phyloP scores from a whole-genome alignment of 768 basidiomycete genomes.

The Leucocoprinus sp. region DNA sequence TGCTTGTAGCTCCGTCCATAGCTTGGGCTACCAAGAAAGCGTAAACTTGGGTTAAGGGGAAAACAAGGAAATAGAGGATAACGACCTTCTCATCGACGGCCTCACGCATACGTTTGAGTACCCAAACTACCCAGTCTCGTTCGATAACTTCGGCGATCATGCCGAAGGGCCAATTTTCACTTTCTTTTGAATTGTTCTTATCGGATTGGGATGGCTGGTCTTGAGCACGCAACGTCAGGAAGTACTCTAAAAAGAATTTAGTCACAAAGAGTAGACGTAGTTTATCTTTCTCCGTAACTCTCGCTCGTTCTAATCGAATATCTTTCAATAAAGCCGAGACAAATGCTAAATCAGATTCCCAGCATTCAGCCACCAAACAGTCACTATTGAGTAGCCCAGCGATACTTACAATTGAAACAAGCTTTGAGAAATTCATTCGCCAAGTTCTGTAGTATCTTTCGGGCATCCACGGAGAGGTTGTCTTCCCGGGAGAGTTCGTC shows the following conservation, averaged over 20 bases:
- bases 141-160: conserved; percentile 82
- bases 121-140: conserved; percentile 83
- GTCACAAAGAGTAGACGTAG: conserved; percentile 80
- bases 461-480: conserved; percentile 58
- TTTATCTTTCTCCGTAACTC: conserved; percentile 93
- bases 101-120: conserved; percentile 79
- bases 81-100: conserved; percentile 87
- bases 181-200: conserved; percentile 15
- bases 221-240: conserved; percentile 47
- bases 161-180: conserved; percentile 52
- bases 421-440: conserved; percentile 69
- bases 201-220: conserved; percentile 20
- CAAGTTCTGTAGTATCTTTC: conserved; percentile 54
- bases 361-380: conserved; percentile 8
- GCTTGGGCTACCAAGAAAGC: conserved; percentile 58
- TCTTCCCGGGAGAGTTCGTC: conserved; percentile 67
- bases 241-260: conserved; percentile 91
- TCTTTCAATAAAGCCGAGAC: conserved; percentile 81
- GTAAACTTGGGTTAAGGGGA: not conserved
- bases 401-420: conserved; percentile 79
- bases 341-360: conserved; percentile 52
- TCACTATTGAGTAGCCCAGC: conserved; percentile 7
- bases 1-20: conserved; percentile 91
- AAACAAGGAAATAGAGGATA: conserved; percentile 10
- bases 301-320: conserved; percentile 84